Evolutionary conservation across 2,329 filamentous ascomycete species (phyloP), one percentile per base, ranked within the genome.

Genomic region (Stemphylium beticola): DNA sequence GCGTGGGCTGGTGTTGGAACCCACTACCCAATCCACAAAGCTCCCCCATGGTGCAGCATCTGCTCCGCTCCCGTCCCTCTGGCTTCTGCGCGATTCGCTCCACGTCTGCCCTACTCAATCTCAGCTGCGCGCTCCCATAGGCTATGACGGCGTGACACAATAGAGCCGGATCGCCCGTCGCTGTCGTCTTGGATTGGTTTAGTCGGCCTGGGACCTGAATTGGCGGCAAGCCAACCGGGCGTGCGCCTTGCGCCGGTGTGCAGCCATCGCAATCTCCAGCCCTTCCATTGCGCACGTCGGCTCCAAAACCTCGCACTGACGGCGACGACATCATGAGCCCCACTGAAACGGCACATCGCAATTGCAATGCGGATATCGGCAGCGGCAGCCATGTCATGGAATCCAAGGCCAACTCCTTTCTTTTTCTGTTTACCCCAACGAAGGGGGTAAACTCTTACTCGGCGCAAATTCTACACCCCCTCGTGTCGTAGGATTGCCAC

Each of bases 291-390:
- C 20, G 24, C 31, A 29, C 26, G 26, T 29, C 10, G 26, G 26
- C 26, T 29, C 26, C 26, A 29, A 29, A 29, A 29, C 26, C 26
- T 29, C 26, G 26, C 26, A 29, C 26, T 29, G 26, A 29, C 26
- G 26, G 47, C 47, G 31, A 38, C 29, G 15, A 43, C 40, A 50
- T 50, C 32, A 50, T 37, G 24, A 7, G 32, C 40, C 48, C 48
- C 48, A 50, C 40, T 32, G 12, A 38, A 43, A 43, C 26, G 40
- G 39, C 48, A 29, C 47, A 55, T 55, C 47, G 22, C 47, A 55
- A 51, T 51, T 18, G 46, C 26, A 29, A 39, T 53, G 51, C 47
- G 52, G 47, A 26, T 50, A 41, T 33, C 29, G 52, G 40, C 52
- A 51, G 40, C 22, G 47, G 46, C 29, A 26, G 37, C 40, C 34